Evolutionary conservation across 2,329 filamentous ascomycete genomes (phyloP).

Genomic region (Colletotrichum melonis): DNA sequence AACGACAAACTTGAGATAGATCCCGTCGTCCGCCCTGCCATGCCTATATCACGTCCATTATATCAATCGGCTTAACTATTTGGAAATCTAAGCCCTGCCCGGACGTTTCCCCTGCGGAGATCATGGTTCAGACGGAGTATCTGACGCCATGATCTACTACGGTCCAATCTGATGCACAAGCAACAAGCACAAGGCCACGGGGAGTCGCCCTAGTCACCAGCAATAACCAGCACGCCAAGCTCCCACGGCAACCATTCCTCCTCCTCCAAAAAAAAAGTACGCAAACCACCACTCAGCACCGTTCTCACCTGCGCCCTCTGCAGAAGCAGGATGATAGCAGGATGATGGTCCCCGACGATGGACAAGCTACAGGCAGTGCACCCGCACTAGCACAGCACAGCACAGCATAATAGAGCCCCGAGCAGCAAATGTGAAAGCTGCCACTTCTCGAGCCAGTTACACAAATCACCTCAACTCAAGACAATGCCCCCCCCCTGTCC

Average conservation of each 20-base stretch:
- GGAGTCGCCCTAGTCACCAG: slow-evolving; percentile 24
- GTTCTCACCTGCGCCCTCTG: not conserved
- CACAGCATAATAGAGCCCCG: not conserved
- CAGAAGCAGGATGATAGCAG: not conserved
- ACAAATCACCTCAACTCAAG: slow-evolving; percentile 34
- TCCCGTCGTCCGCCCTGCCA: slow-evolving; percentile 11
- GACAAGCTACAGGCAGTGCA: slow-evolving; percentile 1
- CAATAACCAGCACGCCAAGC: slow-evolving; percentile 27
- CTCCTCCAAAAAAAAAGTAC: slow-evolving; percentile 38
- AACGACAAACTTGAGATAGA: slow-evolving; percentile 19
- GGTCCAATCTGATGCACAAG: slow-evolving; percentile 50
- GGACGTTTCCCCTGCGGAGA: slow-evolving; percentile 49
- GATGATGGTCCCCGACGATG: not conserved
- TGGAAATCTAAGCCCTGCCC: slow-evolving; percentile 41
- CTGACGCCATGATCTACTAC: slow-evolving; percentile 52
- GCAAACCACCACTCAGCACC: slow-evolving; percentile 15
- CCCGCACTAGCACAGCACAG: slow-evolving; percentile 2
- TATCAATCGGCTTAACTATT: slow-evolving; percentile 26
- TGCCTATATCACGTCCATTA: slow-evolving; percentile 28
- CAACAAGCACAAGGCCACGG: not conserved
- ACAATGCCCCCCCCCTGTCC: slow-evolving; percentile 24
- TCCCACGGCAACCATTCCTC: slow-evolving; percentile 35
- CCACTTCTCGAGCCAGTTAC: slow-evolving; percentile 36
- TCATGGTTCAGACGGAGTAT: slow-evolving; percentile 54
- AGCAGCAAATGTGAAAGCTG: slow-evolving; percentile 24